Evolutionary conservation across 495 filamentous ascomycete species (phyloP).

Genomic region (Neurospora sublineolata): DNA sequence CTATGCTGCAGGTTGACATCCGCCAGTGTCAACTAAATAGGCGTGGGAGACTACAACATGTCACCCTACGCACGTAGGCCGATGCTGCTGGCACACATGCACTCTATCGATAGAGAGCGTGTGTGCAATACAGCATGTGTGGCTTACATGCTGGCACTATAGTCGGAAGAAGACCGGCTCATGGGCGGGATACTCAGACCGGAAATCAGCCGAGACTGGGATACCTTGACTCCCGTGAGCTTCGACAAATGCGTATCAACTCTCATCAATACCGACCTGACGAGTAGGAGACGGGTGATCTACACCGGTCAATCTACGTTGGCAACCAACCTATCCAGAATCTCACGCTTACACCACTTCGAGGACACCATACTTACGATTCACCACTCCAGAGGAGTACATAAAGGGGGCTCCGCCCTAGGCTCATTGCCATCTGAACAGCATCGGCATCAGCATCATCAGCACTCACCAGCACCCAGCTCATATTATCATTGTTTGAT

Average conservation of each 20-base stretch:
- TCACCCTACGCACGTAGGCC: background rate
- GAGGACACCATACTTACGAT: background rate
- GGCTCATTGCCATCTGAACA: background rate
- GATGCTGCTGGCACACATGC: background rate
- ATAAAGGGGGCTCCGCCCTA: background rate
- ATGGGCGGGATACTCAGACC: background rate
- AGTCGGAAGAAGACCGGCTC: background rate
- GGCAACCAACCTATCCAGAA: background rate
- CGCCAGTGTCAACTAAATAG: background rate
- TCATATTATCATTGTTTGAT: background rate
- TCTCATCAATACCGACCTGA: background rate
- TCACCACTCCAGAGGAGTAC: background rate
- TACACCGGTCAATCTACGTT: background rate
- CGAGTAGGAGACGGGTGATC: background rate
- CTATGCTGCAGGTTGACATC: background rate
- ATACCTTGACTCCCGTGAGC: background rate
- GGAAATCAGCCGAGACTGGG: background rate
- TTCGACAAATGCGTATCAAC: background rate
- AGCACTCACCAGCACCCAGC: background rate
- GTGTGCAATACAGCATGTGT: background rate
- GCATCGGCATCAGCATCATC: background rate
- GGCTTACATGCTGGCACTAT: background rate
- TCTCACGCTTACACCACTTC: background rate
- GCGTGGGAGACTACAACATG: background rate
- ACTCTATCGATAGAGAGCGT: background rate